Conservation (phyloP, 352 stramenopile species). For the Phytophthora idaei region DNA sequence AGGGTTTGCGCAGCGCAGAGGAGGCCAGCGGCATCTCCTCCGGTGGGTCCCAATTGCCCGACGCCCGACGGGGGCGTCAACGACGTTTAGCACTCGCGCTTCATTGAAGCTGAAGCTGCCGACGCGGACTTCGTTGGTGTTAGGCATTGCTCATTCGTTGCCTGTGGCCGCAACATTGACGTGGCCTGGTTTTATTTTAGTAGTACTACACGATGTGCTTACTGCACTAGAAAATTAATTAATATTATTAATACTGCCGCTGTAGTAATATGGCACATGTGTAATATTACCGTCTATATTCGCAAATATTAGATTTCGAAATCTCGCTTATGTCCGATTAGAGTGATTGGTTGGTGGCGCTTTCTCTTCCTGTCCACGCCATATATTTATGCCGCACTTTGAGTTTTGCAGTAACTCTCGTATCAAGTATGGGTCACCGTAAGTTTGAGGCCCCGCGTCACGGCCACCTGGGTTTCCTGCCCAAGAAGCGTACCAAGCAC, state of each 20-base stretch:
- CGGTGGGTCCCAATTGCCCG: conserved; percentile 46
- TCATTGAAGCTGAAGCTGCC: conserved; percentile 5
- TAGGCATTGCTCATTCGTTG: conserved; percentile 39
- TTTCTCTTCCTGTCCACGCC: background rate
- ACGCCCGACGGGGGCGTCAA: conserved; percentile 32
- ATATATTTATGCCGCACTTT: conserved; percentile 42
- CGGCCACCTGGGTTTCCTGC: conserved; percentile 98
- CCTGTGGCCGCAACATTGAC: conserved; percentile 48
- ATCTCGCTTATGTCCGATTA: conserved; percentile 29
- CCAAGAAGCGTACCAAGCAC: conserved; percentile 99
- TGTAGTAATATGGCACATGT: too few species aligned
- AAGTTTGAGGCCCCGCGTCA: conserved; percentile 98
- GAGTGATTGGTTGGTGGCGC: conserved; percentile 34
- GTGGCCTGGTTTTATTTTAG: too few species aligned
- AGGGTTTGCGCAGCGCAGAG: conserved; percentile 24
- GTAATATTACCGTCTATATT: background rate
- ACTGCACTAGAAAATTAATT: too few species aligned
- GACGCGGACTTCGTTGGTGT: background rate
- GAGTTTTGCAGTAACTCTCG: conserved; percentile 88
- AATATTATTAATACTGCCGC: too few species aligned
- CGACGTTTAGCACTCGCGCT: conserved; percentile 35
- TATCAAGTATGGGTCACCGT: conserved; percentile 95
- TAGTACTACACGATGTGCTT: too few species aligned
- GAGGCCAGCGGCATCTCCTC: conserved; percentile 44
- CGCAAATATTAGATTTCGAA: background rate